Percentiles rank a stretch among this genome's conserved stretches.
phyloP scores from a whole-genome alignment of 2,329 filamentous ascomycete species.

The Sodiomyces alkalinus region DNA sequence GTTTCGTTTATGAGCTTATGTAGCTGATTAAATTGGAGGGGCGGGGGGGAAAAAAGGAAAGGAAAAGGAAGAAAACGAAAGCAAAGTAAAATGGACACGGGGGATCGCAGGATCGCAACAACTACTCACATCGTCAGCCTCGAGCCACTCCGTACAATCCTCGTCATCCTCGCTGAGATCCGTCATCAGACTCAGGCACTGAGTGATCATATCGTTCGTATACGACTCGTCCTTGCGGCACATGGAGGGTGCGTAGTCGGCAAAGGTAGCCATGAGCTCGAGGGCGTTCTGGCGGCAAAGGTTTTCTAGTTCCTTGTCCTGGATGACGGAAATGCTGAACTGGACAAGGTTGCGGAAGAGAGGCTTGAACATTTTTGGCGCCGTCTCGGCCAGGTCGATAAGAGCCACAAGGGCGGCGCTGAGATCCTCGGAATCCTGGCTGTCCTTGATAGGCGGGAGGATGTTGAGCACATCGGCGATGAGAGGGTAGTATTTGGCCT shows the following conservation, averaged over 20 bases:
- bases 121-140: constrained; percentile 66
- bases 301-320: constrained; percentile 88
- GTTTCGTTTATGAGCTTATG: constrained; percentile 3
- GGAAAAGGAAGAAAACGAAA: neutral
- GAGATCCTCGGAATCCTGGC: constrained; percentile 77
- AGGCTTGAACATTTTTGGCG: constrained; percentile 92
- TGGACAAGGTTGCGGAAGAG: constrained; percentile 88
- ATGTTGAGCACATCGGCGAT: constrained; percentile 90
- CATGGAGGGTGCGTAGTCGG: constrained; percentile 85
- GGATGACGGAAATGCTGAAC: constrained; percentile 85
- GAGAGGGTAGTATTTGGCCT: constrained; percentile 74
- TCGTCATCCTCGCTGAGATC: constrained; percentile 91
- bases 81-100: neutral
- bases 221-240: constrained; percentile 90
- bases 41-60: neutral
- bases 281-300: constrained; percentile 86
- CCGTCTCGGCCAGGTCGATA: constrained; percentile 88
- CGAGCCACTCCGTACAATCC: constrained; percentile 85
- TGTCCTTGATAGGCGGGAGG: constrained; percentile 83
- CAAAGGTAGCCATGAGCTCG: constrained; percentile 95
- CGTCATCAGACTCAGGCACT: constrained; percentile 95
- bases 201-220: constrained; percentile 92
- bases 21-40: too few relatives aligned
- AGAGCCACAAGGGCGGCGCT: constrained; percentile 80
- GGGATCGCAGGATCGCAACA: neutral